Evolutionary conservation across 2,329 filamentous ascomycete species (phyloP), one percentile per base, ranked within the genome.

Genomic region (Xylariales sp.): DNA sequence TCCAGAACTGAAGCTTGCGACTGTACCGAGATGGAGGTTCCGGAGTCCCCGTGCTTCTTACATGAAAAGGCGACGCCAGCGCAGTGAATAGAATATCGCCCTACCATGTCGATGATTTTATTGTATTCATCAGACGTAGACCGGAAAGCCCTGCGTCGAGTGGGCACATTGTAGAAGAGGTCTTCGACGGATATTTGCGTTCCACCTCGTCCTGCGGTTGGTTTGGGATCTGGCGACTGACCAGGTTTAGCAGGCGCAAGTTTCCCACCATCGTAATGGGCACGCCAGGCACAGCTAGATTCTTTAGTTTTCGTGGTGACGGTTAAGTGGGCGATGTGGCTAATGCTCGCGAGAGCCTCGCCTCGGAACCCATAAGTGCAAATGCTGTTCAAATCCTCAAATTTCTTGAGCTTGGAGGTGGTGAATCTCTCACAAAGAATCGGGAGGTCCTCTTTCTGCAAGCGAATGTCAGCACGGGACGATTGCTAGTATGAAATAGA

Each of bases 161-260:
- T 97, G 0, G 94, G 94, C 0, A 98, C 89, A 75, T 97, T 99
- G 84, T 97, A 99, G 79, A 99, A 99, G 10, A 99, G 82, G 78
- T 99, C 96, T 77, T 99, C 95, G 16, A 99, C 94, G 0, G 93
- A 94, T 75, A 99, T 97, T 75, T 97, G 94, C 2, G 96, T 99
- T 7, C 96, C 96, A 70, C 89, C 91, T 16, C 94, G 89, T 16
- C 96, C 96, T 53, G 96, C 95, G 46, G 91, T 92, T 4, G 93
- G 90, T 77, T 93, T 97, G 2, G 96, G 96, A 48, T 97, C 94
- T 1, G 92, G 85, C 71, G 86, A 89, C 77, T 97, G 94, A 12
- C 95, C 95, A 10, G 95, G 94, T 78, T 98, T 98, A 9, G 92
- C 84, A 14, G 95, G 90, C 6, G 89, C 87, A 52, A 98, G 85